These are phyloP conservation scores for Exophiala sp. DNA, from an alignment of 2,329 filamentous ascomycete species.

Conservation along the genomic window DNA sequence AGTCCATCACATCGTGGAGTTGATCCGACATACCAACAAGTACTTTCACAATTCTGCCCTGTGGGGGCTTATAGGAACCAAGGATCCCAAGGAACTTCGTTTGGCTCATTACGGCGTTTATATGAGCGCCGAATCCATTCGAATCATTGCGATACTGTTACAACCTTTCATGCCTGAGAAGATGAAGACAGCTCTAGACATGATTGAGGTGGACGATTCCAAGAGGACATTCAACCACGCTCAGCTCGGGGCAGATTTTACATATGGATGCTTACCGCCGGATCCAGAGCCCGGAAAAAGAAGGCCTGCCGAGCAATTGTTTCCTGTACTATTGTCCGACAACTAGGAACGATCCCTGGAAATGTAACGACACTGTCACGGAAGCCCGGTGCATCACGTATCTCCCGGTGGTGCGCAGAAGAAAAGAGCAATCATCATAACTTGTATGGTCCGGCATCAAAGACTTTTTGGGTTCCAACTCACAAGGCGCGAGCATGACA, in stretches of 20 bases:
- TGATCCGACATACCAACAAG: conserved; percentile 64
- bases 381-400: not conserved
- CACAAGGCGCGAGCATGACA: not conserved
- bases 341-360: conserved; percentile 4
- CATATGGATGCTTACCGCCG: conserved; percentile 59
- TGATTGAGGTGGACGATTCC: conserved; percentile 65
- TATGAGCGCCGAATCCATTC: conserved; percentile 69
- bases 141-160: conserved; percentile 76
- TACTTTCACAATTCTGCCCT: conserved; percentile 64
- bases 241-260: conserved; percentile 58
- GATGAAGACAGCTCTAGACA: conserved; percentile 67
- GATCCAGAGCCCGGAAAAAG: conserved; percentile 38
- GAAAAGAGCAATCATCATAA: too few species aligned
- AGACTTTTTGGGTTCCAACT: not conserved
- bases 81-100: conserved; percentile 31
- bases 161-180: conserved; percentile 90
- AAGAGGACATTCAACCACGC: conserved; percentile 64
- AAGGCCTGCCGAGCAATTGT: conserved; percentile 8
- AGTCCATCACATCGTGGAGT: conserved; percentile 61
- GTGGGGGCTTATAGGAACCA: conserved; percentile 56
- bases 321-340: conserved; percentile 16
- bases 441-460: too few species aligned
- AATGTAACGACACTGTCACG: not conserved
- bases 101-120: conserved; percentile 63
- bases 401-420: too few species aligned